Conservation (phyloP, 306 rosid species). For the Malus fusca region DNA sequence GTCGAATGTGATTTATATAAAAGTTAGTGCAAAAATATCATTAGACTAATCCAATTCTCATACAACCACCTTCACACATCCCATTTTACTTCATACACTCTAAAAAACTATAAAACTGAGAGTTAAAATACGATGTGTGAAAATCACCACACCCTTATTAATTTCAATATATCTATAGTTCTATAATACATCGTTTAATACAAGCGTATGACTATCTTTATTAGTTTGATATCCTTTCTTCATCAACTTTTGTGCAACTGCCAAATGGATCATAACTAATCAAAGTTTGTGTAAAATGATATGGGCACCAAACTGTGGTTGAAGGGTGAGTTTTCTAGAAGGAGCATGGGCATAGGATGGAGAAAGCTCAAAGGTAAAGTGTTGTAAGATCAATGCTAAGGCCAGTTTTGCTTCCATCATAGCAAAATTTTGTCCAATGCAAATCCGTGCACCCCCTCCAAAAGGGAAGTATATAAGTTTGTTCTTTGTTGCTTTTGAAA, state of each 20-base stretch:
- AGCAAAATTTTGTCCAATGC: conserved; percentile 49
- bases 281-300: conserved; percentile 20
- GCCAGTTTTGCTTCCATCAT: conserved; percentile 35
- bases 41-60: too few relatives aligned
- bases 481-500: conserved; percentile 38
- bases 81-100: too few relatives aligned
- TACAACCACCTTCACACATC: too few relatives aligned
- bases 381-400: conserved; percentile 32
- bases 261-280: too few relatives aligned
- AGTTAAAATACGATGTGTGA: too few relatives aligned
- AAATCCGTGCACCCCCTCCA: conserved; percentile 56
- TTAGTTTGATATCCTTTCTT: not conserved
- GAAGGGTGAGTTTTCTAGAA: not conserved
- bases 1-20: too few relatives aligned
- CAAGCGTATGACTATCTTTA: conserved; percentile 13
- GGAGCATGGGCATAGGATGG: conserved; percentile 31
- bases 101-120: too few relatives aligned
- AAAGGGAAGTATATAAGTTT: conserved; percentile 37
- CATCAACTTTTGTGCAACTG: not conserved
- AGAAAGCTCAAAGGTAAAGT: conserved; percentile 39
- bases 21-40: too few relatives aligned
- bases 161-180: too few relatives aligned
- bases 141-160: too few relatives aligned
- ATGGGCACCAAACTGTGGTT: conserved; percentile 32
- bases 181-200: too few relatives aligned